phyloP scores from a whole-genome alignment of 2,329 filamentous ascomycete species.

The Plectosphaerella sp. region DNA sequence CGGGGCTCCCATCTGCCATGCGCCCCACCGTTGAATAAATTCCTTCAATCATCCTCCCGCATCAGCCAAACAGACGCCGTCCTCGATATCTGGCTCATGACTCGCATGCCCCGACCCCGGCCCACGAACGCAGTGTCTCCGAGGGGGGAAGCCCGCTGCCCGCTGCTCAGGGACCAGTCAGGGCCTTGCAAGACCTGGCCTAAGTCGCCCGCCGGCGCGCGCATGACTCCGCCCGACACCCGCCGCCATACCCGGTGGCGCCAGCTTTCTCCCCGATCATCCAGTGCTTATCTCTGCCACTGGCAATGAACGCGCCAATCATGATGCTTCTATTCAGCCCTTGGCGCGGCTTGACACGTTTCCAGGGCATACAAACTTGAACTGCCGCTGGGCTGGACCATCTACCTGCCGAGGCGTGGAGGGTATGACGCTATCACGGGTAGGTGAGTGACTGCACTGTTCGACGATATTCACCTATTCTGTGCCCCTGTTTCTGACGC shows the following conservation, averaged over 20 bases:
- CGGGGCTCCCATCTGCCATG: neutral
- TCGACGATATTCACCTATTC: too few relatives aligned
- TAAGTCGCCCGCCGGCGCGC: neutral
- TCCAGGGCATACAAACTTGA: too few relatives aligned
- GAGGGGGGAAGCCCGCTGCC: neutral
- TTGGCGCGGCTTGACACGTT: too few relatives aligned
- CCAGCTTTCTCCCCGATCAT: neutral
- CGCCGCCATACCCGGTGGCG: neutral
- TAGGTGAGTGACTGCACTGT: too few relatives aligned
- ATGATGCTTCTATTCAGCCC: neutral
- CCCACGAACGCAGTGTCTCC: too few relatives aligned
- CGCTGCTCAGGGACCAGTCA: neutral
- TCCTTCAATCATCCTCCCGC: neutral
- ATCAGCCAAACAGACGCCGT: neutral
- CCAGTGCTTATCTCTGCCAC: neutral
- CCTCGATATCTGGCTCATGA: neutral
- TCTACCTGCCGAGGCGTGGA: too few relatives aligned
- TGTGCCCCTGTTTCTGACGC: too few relatives aligned
- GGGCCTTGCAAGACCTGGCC: neutral
- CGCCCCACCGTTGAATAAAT: constrained; percentile 3
- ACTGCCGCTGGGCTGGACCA: too few relatives aligned
- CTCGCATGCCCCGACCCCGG: neutral
- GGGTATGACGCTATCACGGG: too few relatives aligned
- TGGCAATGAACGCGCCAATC: neutral
- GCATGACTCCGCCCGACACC: neutral